These are phyloP conservation scores for Fusarium penzigii DNA, from an alignment of 2,329 filamentous ascomycete genomes.

Conservation along the genomic window DNA sequence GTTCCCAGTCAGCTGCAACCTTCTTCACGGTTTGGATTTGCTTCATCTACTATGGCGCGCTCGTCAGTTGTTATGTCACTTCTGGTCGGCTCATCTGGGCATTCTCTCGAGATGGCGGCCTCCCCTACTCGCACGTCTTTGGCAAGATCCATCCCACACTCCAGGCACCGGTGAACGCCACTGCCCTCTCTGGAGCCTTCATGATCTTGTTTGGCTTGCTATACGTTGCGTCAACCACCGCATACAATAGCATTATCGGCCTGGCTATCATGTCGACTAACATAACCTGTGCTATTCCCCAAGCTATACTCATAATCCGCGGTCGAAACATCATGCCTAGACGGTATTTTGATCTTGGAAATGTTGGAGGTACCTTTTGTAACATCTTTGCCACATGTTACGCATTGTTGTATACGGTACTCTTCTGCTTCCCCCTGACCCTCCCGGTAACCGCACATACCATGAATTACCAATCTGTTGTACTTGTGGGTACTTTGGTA, in stretches of 20 bases:
- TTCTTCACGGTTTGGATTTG: conserved; percentile 1
- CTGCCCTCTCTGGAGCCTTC: not conserved
- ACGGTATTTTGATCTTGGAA: not conserved
- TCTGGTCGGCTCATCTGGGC: conserved; percentile 4
- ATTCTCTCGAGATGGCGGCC: conserved; percentile 1
- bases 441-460: not conserved
- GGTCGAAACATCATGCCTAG: not conserved
- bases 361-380: not conserved
- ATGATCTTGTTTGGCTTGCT: not conserved
- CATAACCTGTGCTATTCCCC: not conserved
- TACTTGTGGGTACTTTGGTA: not conserved
- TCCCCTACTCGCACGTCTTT: not conserved
- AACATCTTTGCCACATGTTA: not conserved
- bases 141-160: not conserved
- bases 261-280: not conserved
- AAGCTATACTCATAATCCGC: too few relatives aligned
- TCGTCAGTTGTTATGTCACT: not conserved
- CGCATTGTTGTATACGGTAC: not conserved
- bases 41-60: not conserved
- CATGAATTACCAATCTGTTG: not conserved
- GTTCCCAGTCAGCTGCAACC: not conserved
- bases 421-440: not conserved
- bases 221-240: not conserved
- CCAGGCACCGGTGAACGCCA: not conserved
- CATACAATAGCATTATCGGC: conserved; percentile 1